A percentile compares a stretch with the other conserved stretches of the same genome.
Evolutionary conservation across 805 yeast species (phyloP).

Genomic region (Maudiozyma bulderi): DNA sequence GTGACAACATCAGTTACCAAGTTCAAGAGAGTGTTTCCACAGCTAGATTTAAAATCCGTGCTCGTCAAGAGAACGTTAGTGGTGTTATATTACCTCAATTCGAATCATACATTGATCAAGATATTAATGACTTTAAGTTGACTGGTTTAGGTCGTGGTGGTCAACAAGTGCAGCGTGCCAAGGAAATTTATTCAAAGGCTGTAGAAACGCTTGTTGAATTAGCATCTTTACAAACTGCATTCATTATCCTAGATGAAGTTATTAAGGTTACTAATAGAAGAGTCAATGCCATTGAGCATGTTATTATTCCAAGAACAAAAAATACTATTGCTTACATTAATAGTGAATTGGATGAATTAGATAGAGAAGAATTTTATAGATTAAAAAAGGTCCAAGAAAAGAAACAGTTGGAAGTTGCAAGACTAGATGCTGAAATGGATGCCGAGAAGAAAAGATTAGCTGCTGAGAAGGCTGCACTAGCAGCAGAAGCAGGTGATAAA

Average conservation of each 20-base stretch:
- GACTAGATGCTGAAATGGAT: conserved; percentile 45
- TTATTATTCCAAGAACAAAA: conserved; percentile 94
- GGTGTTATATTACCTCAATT: conserved; percentile 94
- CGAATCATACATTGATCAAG: conserved; percentile 73
- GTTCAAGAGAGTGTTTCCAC: conserved; percentile 88
- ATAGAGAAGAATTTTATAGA: conserved; percentile 95
- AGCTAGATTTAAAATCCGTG: conserved; percentile 77
- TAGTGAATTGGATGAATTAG: conserved; percentile 93
- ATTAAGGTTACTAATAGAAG: conserved; percentile 96
- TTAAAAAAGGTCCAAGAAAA: conserved; percentile 93
- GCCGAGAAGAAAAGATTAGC: conserved; percentile 18
- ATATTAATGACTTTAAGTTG: conserved; percentile 86
- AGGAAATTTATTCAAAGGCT: conserved; percentile 84
- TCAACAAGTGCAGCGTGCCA: conserved; percentile 93
- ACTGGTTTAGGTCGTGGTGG: conserved; percentile 98
- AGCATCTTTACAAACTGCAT: conserved; percentile 94
- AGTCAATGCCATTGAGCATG: conserved; percentile 97
- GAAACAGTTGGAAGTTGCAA: conserved; percentile 73
- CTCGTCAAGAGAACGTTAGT: conserved; percentile 91
- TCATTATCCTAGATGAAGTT: conserved; percentile 92
- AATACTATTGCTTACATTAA: conserved; percentile 87
- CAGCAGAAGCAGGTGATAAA: conserved; percentile 10
- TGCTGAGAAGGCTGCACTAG: conserved; percentile 13
- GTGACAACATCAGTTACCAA: conserved; percentile 90
- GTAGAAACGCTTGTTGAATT: conserved; percentile 95